A percentile compares a stretch with the other conserved stretches of the same genome.
These are phyloP conservation scores for Aethionema arabicum DNA, from an alignment of 345 rosid genomes.

Conservation along the genomic window DNA sequence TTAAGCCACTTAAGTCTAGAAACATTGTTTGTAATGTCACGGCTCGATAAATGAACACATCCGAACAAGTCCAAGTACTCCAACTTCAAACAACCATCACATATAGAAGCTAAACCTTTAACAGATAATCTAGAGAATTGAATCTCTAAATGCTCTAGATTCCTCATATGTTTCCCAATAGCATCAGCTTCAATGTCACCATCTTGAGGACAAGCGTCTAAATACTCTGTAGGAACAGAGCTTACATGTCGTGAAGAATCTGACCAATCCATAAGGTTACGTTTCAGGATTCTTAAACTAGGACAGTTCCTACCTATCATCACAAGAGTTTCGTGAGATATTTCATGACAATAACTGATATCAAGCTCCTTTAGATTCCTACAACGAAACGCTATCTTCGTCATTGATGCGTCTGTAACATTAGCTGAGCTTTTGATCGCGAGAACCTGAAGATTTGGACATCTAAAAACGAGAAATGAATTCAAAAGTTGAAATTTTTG, in stretches of 20 bases:
- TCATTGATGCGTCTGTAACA: conserved; percentile 72
- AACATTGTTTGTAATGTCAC: conserved; percentile 51
- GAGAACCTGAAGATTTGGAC: conserved; percentile 61
- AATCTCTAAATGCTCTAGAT: conserved; percentile 63
- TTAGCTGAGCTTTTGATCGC: conserved; percentile 61
- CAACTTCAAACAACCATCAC: conserved; percentile 65
- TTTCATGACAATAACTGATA: conserved; percentile 75
- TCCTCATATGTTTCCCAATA: conserved; percentile 60
- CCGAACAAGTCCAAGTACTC: conserved; percentile 67
- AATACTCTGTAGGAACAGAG: conserved; percentile 60
- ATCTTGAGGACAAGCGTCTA: conserved; percentile 79
- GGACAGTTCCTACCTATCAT: conserved; percentile 69
- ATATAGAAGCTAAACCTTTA: conserved; percentile 55
- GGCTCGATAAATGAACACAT: conserved; percentile 68
- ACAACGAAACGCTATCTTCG: conserved; percentile 58
- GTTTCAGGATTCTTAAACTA: conserved; percentile 55
- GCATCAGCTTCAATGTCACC: conserved; percentile 76
- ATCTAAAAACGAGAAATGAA: conserved; percentile 40
- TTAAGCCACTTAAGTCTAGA: conserved; percentile 52
- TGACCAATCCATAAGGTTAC: conserved; percentile 75
- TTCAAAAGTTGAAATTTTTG: neutral
- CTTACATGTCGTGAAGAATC: conserved; percentile 66
- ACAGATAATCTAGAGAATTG: conserved; percentile 63
- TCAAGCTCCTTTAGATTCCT: conserved; percentile 58
- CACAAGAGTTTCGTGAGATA: conserved; percentile 64